phyloP scores from a whole-genome alignment of 352 stramenopile genomes.

The Phytophthora agathidicida region DNA sequence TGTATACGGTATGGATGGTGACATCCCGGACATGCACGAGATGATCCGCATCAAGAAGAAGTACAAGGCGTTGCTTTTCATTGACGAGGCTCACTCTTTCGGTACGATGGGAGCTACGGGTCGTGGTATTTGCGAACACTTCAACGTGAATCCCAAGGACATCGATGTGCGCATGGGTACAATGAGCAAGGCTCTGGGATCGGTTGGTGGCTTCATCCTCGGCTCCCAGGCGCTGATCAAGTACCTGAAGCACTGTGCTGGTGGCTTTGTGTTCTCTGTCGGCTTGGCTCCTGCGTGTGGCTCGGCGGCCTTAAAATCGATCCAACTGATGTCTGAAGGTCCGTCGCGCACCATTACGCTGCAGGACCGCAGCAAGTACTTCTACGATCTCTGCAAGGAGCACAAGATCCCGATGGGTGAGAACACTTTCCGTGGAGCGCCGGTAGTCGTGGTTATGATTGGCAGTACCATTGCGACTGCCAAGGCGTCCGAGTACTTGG shows the following conservation, averaged over 20 bases:
- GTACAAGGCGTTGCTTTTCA: constrained; percentile 67
- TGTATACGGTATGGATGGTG: constrained; percentile 76
- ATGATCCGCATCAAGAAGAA: constrained; percentile 71
- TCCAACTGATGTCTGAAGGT: constrained; percentile 70
- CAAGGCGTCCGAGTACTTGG: constrained; percentile 71
- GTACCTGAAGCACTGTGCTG: constrained; percentile 71
- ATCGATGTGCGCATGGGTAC: constrained; percentile 75
- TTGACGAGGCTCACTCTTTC: constrained; percentile 74
- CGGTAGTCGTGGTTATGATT: constrained; percentile 82
- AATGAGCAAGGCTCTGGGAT: constrained; percentile 78
- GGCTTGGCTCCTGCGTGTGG: constrained; percentile 72
- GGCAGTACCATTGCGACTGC: constrained; percentile 81
- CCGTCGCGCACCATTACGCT: constrained; percentile 63
- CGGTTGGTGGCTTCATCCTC: constrained; percentile 69
- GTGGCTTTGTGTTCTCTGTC: constrained; percentile 83
- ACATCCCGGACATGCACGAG: constrained; percentile 61
- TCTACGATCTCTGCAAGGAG: constrained; percentile 79
- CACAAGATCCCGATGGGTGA: constrained; percentile 63
- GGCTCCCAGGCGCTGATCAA: constrained; percentile 53
- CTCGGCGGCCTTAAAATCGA: constrained; percentile 68
- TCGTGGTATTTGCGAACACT: constrained; percentile 64
- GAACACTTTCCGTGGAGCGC: constrained; percentile 70
- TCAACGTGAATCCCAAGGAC: constrained; percentile 44
- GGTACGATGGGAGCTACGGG: constrained; percentile 64
- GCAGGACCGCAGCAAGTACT: constrained; percentile 72